phyloP scores from a whole-genome alignment of 1,139 yeast genomes.

The Candida pseudocylindracea region DNA sequence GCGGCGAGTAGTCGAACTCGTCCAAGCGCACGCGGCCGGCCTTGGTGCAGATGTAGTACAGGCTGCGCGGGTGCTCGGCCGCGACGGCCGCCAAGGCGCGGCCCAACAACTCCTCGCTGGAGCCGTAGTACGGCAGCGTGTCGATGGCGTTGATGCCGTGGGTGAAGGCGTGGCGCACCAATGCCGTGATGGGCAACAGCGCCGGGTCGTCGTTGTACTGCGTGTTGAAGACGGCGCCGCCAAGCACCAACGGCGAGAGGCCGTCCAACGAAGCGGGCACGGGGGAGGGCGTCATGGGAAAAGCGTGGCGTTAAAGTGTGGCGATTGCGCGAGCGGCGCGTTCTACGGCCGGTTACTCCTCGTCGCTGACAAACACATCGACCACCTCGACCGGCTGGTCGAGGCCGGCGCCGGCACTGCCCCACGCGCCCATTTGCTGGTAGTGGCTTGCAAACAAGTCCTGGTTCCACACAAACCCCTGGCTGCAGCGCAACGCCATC shows the following conservation, averaged over 20 bases:
- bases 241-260: slow-evolving; percentile 44
- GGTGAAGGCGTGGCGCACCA: slow-evolving; percentile 36
- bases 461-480: slow-evolving; percentile 1
- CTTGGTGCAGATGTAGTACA: slow-evolving; percentile 60
- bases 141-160: slow-evolving; percentile 63
- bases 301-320: too few species aligned
- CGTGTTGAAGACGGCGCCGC: slow-evolving; percentile 72
- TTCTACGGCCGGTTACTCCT: too few species aligned
- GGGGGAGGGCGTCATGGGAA: too few species aligned
- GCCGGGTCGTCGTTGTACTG: slow-evolving; percentile 55
- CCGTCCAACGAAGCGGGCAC: slow-evolving; percentile 4
- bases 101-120: slow-evolving; percentile 62
- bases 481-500: neutral
- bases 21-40: slow-evolving; percentile 55
- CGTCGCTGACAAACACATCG: too few species aligned
- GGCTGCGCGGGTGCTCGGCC: slow-evolving; percentile 28
- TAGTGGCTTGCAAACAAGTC: slow-evolving; percentile 1
- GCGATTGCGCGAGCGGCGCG: too few species aligned
- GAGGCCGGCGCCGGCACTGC: too few species aligned
- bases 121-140: slow-evolving; percentile 87
- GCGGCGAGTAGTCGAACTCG: slow-evolving; percentile 54
- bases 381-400: too few species aligned
- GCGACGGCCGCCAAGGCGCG: slow-evolving; percentile 25
- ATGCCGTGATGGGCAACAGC: slow-evolving; percentile 28
- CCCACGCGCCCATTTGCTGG: slow-evolving; percentile 1